Base-by-base conservation (phyloP, 225 moss, liverwort and hornwort genomes). In the Antitrichia curtipendula region DNA sequence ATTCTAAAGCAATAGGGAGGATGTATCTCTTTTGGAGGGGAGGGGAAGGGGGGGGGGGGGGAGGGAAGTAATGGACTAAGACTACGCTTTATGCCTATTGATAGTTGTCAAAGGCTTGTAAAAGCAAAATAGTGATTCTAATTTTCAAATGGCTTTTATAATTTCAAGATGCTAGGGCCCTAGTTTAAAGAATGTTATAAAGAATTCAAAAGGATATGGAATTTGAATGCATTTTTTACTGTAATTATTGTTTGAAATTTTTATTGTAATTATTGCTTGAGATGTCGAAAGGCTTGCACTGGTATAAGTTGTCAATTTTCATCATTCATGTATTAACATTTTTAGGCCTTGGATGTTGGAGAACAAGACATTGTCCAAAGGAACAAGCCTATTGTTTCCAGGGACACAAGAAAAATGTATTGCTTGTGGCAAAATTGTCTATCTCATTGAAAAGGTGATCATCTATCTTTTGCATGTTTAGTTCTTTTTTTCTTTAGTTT, bases 391-490 rank as follows among this genome's bases (percentile, higher is more conserved):
- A 11, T 85, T 95, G 50, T 97, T 97, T 86, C 53, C 86, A 45
- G 96, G 97, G 17, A 97, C 96, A 75, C 97, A 97, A 91, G 97
- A 98, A 76, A 98, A 98, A 78, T 98, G 97, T 86, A 91, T 98
- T 2, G 92, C 94, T 68, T 98, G 97, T 87, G 81, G 86, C 63
- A 98, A 96, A 89, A 94, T 49, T 3, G 97, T 96, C 4, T 96
- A 98, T 80, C 91, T 92, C 27, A 87, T 95, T 82, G 97, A 98
- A 86, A 96, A 96, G 97, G 97, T 96, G 41, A 61, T 45, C 58
- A 64, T 19, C 34, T 78, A 69, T 40, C 54, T n/a, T 17, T n/a
- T 54, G 29, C 59, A 36, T 81, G 10, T 28, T 38, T 9, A 6
- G 3, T 25, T 56, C 12, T 56, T 25, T 9, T 73, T 76, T 21